Conservation (phyloP, 1,139 yeast genomes). For the Suhomyces bokatorum region DNA sequence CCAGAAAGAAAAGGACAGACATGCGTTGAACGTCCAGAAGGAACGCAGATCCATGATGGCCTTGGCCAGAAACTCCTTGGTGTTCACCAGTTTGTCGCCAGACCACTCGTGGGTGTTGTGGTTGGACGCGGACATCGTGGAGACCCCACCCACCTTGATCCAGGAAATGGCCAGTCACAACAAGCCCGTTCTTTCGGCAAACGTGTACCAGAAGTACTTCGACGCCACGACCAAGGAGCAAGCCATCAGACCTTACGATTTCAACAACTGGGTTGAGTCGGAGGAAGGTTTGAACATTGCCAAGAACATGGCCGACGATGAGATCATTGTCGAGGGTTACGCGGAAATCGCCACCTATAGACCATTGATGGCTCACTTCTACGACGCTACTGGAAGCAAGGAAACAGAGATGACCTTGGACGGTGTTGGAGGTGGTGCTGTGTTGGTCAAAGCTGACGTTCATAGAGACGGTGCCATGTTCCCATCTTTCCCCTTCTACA, state of each 20-base stretch:
- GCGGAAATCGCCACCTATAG: constrained; percentile 90
- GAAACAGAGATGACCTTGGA: constrained; percentile 76
- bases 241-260: constrained; percentile 87
- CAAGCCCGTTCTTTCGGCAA: constrained; percentile 86
- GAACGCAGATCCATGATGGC: constrained; percentile 91
- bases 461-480: constrained; percentile 99
- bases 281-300: constrained; percentile 83
- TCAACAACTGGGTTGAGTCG: constrained; percentile 94
- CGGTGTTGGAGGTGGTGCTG: constrained; percentile 98
- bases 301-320: constrained; percentile 71
- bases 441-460: constrained; percentile 92
- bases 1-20: constrained; percentile 77
- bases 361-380: constrained; percentile 91
- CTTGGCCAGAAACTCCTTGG: constrained; percentile 83
- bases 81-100: constrained; percentile 88
- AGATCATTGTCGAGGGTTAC: constrained; percentile 90
- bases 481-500: constrained; percentile 97
- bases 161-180: constrained; percentile 88
- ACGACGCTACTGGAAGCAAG: constrained; percentile 61
- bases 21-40: constrained; percentile 73
- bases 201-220: constrained; percentile 80
- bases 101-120: constrained; percentile 93
- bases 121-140: constrained; percentile 93
- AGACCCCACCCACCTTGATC: constrained; percentile 75
- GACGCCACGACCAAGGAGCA: constrained; percentile 57